Evolutionary conservation across 1,284 basidiomycete species (phyloP), one percentile per base, ranked within the genome.

Genomic region (Cryptococcus depauperatus): DNA sequence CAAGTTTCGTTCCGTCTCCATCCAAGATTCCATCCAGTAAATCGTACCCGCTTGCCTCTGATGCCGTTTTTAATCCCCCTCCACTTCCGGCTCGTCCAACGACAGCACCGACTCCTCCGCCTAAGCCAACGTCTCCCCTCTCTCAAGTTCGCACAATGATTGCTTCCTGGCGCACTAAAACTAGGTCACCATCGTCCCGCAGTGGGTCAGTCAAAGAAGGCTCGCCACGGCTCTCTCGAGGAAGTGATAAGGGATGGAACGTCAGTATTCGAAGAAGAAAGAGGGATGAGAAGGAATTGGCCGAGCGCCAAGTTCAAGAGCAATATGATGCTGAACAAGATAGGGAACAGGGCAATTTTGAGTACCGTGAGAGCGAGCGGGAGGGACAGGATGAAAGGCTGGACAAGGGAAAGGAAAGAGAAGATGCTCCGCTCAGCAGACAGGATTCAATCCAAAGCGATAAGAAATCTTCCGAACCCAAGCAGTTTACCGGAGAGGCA

Each of bases 111-210:
- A 37, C 48, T 16, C 52, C 54, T 4, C 62, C 56, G 4, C 47
- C 53, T 28, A 64, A 55, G 37, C 44, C 58, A 1, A 48, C 57
- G 26, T 62, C 68, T 2, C 64, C 68, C 3, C 41, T 62, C 1
- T 52, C 62, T 1, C 48, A 80, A 10, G 83, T 89, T 27, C 76
- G 82, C 22, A 87, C 84, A 52, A 81, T 88, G 48, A 82, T 90
- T 10, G 78, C 80, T 0, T 75, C 82, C 3, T 89, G 85, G 85
- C 46, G 60, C 23, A 55, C 56, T 13, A 48, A 56, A 25, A 37
- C 61, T 6, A 58, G 59, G 6, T 55, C 54, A 2, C 51, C 49
- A 2, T 35, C 53, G 11, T 54, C 85, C 82, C 63, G 80, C 81
- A 53, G 77, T 77, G 26, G 18, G 10, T 8, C 16, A 6, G 14